These are phyloP conservation scores for Nepenthes gracilis DNA, from an alignment of 148 eudicot genomes.

Conservation along the genomic window DNA sequence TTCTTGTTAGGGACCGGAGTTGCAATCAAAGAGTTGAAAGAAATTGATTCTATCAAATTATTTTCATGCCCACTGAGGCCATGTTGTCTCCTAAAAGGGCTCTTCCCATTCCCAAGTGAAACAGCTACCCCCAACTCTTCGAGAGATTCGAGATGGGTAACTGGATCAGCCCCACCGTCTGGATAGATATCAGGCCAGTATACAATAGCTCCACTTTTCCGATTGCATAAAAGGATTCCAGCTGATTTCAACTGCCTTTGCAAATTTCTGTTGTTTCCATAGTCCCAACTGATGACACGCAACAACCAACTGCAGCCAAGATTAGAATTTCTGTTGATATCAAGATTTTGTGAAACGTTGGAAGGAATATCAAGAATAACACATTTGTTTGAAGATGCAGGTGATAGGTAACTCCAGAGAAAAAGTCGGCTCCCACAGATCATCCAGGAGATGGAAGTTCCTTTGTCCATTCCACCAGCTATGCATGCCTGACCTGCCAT, in stretches of 20 bases:
- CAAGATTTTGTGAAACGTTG: slow-evolving; percentile 19
- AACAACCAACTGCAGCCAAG: slow-evolving; percentile 53
- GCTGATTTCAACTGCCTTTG: slow-evolving; percentile 36
- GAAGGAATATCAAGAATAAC: slow-evolving; percentile 61
- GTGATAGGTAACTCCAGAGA: slow-evolving; percentile 68
- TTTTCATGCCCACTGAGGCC: slow-evolving; percentile 24
- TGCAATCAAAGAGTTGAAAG: slow-evolving; percentile 69
- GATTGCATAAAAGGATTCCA: slow-evolving; percentile 68
- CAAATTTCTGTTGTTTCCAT: slow-evolving; percentile 16
- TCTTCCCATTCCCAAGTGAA: slow-evolving; percentile 24
- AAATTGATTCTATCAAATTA: slow-evolving; percentile 20
- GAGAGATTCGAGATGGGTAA: slow-evolving; percentile 28
- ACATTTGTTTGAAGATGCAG: slow-evolving; percentile 73
- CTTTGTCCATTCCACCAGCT: slow-evolving; percentile 92
- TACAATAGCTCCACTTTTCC: slow-evolving; percentile 37
- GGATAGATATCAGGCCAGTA: slow-evolving; percentile 84
- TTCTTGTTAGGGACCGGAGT: slow-evolving; percentile 38
- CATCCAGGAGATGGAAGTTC: slow-evolving; percentile 72
- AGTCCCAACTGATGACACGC: slow-evolving; percentile 52
- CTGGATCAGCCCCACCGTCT: slow-evolving; percentile 26
- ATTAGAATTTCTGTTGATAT: slow-evolving; percentile 18
- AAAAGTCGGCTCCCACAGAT: slow-evolving; percentile 65
- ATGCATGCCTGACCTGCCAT: slow-evolving; percentile 47
- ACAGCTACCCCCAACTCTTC: slow-evolving; percentile 30
- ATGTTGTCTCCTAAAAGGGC: slow-evolving; percentile 26